Conservation (phyloP, 805 yeast species). For the Yarrowia deformans region DNA sequence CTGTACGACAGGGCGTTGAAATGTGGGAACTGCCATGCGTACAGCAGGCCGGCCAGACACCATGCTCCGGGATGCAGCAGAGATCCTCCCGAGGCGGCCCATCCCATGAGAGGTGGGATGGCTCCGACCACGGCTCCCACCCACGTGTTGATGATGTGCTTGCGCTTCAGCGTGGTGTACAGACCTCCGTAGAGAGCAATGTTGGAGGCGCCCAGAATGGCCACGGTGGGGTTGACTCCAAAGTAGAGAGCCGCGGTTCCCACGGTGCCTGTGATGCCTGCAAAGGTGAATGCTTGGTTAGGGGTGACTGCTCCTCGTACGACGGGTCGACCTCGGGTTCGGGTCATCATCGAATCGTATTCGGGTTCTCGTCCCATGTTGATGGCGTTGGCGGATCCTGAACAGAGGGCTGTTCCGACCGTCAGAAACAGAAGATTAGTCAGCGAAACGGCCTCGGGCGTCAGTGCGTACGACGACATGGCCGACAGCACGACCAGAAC, state of each 20-base stretch:
- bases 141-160: slow-evolving; percentile 91
- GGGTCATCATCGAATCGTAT: slow-evolving; percentile 83
- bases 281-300: slow-evolving; percentile 79
- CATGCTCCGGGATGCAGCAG: slow-evolving; percentile 89
- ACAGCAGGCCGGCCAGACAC: slow-evolving; percentile 87
- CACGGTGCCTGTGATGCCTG: slow-evolving; percentile 70
- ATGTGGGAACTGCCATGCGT: slow-evolving; percentile 99
- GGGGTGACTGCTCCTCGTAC: slow-evolving; percentile 83
- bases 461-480: slow-evolving; percentile 90
- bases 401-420: slow-evolving; percentile 82
- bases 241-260: slow-evolving; percentile 73
- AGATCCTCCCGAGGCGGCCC: slow-evolving; percentile 78
- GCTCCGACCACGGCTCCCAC: slow-evolving; percentile 99
- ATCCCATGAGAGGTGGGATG: slow-evolving; percentile 98
- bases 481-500: slow-evolving; percentile 88
- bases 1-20: slow-evolving; percentile 91
- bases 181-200: slow-evolving; percentile 86
- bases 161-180: slow-evolving; percentile 88
- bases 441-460: slow-evolving; percentile 81
- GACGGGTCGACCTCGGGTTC: slow-evolving; percentile 89
- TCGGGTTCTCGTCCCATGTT: slow-evolving; percentile 97
- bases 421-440: slow-evolving; percentile 75
- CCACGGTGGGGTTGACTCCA: slow-evolving; percentile 89
- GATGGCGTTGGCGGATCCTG: slow-evolving; percentile 95
- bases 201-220: slow-evolving; percentile 78